Base-by-base conservation (phyloP, 78 protist genomes). In the Planoprotostelium fungivorum region DNA sequence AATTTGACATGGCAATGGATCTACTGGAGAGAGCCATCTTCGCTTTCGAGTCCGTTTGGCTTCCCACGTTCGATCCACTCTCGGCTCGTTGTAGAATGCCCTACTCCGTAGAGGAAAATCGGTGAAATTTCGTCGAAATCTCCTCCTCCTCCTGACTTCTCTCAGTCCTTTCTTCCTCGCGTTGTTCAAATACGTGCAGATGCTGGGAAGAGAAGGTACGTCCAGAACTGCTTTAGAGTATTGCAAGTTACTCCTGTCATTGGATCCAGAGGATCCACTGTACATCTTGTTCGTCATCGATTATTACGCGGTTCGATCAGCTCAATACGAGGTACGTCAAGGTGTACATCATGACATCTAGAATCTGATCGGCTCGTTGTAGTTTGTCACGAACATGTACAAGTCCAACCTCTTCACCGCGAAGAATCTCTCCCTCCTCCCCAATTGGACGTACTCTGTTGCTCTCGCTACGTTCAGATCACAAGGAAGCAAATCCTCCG, bases 161-260 rank as follows among this genome's bases (percentile, higher is more conserved):
- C 16, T 23, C 86, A 89, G 91, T 29, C 85, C 92, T 34, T 88
- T 91, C 85, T 92, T 92, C 86, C 31, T 92, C 5, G n/a, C 92
- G 34, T 34, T 92, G 29, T 92, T 92, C 85, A 89, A 92, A 92
- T 89, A 89, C 38, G 88, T 92, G 87, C 94, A 92, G 63, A 92
- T 92, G 29, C 38, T 92, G 28, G 94, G 94, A 84, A 85, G 91
- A 86, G 90, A 92, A 89, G 91, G 89, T 38, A 90, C 93, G 84
- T 92, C 91, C 29, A 34, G 91, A 63, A 92, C 92, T 1, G 91
- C 94, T 31, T 86, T 92, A 29, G 94, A 92, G 34, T 89, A 37
- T 89, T 92, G 94, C 29, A 92, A 92, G 51, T n/a, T 92, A 0
- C 34, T 92, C 29, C 84, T 92, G 37, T 85, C 85, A 0, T 86